Base-by-base conservation (phyloP, 208 protist species). In the Crithidia acanthocephali region DNA sequence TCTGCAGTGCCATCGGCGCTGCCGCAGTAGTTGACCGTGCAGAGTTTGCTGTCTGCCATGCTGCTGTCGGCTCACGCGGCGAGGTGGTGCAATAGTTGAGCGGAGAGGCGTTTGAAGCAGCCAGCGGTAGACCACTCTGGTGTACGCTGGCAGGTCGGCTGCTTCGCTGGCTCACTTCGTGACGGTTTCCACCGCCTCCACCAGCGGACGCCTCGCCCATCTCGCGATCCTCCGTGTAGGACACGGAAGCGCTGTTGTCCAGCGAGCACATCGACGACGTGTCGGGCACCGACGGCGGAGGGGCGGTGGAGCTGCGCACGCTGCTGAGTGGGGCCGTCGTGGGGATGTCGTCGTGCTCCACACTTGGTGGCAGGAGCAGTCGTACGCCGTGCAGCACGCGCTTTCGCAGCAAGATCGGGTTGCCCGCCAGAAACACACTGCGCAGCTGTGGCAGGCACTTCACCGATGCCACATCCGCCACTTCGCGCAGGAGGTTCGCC, bases 401-500 rank as follows among this genome's bases (percentile, higher is more conserved):
- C 60, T 83, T 79, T 23, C 80, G 81, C 57, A 81, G 52, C 55
- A 85, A 58, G 18, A 96, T 56, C 15, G 91, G 87, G 60, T 96
- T 96, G 40, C 74, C 87, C 11, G 68, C 57, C 13, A 96, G 53
- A 9, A 68, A 71, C n/a, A 92, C 44, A 10, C 51, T 27, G 4
- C 53, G 66, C 28, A 96, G 64, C 8, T 67, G 45, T 0, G 58
- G 37, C 32, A 94, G 75, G 7, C 20, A 62, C 27, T 72, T 68
- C 13, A 94, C 35, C 0, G 80, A 47, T 30, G 72, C 76, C 10
- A 92, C 60, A 22, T 82, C 79, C 23, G 67, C 82, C 18, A 83
- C 72, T 28, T 84, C 71, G 28, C 79, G 80, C 50, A 96, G 56
- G 40, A 91, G 68, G 66, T 96, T 96, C 53, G 80, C 65, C 61